Evolutionary conservation across 192 early-diverging fungal genomes (phyloP).

Genomic region (Ambispora gerdemannii): DNA sequence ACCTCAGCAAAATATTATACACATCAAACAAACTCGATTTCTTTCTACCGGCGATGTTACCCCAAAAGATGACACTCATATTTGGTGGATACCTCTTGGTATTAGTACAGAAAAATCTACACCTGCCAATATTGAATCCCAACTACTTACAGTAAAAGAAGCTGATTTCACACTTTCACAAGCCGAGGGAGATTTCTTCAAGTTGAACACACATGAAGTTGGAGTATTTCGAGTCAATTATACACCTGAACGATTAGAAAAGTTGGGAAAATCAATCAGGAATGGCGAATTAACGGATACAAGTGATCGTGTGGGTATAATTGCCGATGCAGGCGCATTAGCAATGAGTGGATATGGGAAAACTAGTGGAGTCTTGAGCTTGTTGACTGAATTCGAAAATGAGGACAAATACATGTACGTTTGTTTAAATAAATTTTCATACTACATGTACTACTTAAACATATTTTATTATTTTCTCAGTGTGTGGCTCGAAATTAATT

Average conservation of each 20-base stretch:
- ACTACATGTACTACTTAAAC: conserved; percentile 9
- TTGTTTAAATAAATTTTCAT: neutral
- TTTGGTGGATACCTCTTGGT: conserved; percentile 88
- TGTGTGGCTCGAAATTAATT: conserved; percentile 66
- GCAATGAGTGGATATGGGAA: conserved; percentile 72
- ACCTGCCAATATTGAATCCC: conserved; percentile 18
- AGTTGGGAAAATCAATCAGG: conserved; percentile 54
- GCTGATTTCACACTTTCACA: conserved; percentile 49
- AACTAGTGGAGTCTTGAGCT: conserved; percentile 71
- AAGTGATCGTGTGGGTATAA: conserved; percentile 76
- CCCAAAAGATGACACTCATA: conserved; percentile 71
- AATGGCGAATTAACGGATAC: conserved; percentile 56
- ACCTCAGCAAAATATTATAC: conserved; percentile 47
- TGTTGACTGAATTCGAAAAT: conserved; percentile 66
- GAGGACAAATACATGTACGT: conserved; percentile 77
- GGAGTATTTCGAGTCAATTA: conserved; percentile 88
- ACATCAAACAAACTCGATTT: conserved; percentile 79
- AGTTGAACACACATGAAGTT: conserved; percentile 79
- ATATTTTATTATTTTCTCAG: conserved; percentile 37
- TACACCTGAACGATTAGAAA: conserved; percentile 47
- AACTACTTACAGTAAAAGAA: conserved; percentile 45
- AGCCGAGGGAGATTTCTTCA: conserved; percentile 60
- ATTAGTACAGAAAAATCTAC: conserved; percentile 31
- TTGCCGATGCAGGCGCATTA: conserved; percentile 80
- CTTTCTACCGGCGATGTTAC: conserved; percentile 77